Base-by-base conservation (phyloP, 495 filamentous ascomycete species). In the Neurospora sp. region DNA sequence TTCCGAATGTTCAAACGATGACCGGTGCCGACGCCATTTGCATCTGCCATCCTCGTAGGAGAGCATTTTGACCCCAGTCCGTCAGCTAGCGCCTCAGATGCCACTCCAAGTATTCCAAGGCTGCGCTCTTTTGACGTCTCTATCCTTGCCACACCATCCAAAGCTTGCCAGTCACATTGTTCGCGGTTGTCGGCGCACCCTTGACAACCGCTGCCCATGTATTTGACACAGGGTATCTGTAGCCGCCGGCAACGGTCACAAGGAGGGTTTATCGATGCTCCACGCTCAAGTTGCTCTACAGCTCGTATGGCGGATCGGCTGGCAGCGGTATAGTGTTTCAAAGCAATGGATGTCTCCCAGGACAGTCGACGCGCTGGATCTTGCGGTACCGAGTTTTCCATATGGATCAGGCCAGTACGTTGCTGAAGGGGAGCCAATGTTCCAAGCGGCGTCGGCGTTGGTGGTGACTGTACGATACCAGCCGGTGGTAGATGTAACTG, bases 141-240 rank as follows among this genome's bases (percentile, higher is more conserved):
- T 31, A 31, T 31, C 31, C 31, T 31, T 31, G 31, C 31, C 31
- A 31, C 31, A 31, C 31, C 31, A 31, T 31, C 31, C 31, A 31
- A 31, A 31, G 31, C 31, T 31, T 31, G 90, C 93, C 93, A 97
- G 31, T 87, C 89, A 79, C 93, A 97, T 74, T 92, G 94, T 16
- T 92, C 92, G 78, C 96, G 93, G 81, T 95, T 94, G 80, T 92
- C 92, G 2, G 93, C 96, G 81, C 93, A 97, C 42, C 92, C 92
- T 80, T 92, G 87, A 79, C 93, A 97, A 31, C 93, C 92, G 0
- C 92, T 95, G 41, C 14, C 23, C 23, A 94, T 83, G 73, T 96
- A 92, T 81, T 95, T 96, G 44, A 93, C 82, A 71, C 93, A 97
- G 73, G 92, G 89, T 85, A 93, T 92, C 74, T 91, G 89, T 18